Base-by-base conservation (phyloP, 2,329 filamentous ascomycete genomes). In the Rhinocladiella mackenziei region DNA sequence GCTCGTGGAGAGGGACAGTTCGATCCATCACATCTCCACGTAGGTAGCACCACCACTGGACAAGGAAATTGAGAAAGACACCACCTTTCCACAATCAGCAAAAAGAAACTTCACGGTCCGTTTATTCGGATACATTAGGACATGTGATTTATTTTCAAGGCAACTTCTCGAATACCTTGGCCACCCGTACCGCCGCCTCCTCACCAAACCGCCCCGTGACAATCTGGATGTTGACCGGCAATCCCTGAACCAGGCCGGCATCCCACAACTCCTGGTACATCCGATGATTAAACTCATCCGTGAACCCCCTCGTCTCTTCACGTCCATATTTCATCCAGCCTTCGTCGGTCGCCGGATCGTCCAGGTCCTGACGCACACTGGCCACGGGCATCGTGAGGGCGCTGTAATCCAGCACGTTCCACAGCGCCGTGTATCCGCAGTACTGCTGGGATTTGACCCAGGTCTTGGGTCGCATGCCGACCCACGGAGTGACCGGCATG, bases 221-320 rank as follows among this genome's bases (percentile, higher is more conserved):
- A 30, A 57, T 28, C 45, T 58, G 69, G 48, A 72, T 56, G 34
- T 63, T 63, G 13, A 71, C 60, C 3, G 69, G 69, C 19, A 67
- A 63, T 39, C 63, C 64, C 23, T 53, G 39, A 66, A 71, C 5
- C 62, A 65, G 34, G 65, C 59, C 4, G 56, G 58, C 2, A 62
- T 65, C 25, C 29, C 50, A 43, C 31, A 38, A 10, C 10, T 49
- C 45, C 38, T 58, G 42, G 62, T 62, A 65, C 39, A 62, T 60
- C 26, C 51, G 39, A 39, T 64, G 56, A 45, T 65, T 65, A 39
- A 61, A 64, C 29, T 54, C 53, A 42, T 65, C 60, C 25, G 58
- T 50, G 2, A 53, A 54, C 45, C 60, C 62, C 8, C 53, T 60
- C 49, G 58, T 66, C 56, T 55, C 53, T 10, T n/a, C 17, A n/a